Percentiles rank a stretch among this genome's conserved stretches.
Evolutionary conservation across 1,139 yeast genomes (phyloP).

Genomic region (Eremothecium cymbalariae): DNA sequence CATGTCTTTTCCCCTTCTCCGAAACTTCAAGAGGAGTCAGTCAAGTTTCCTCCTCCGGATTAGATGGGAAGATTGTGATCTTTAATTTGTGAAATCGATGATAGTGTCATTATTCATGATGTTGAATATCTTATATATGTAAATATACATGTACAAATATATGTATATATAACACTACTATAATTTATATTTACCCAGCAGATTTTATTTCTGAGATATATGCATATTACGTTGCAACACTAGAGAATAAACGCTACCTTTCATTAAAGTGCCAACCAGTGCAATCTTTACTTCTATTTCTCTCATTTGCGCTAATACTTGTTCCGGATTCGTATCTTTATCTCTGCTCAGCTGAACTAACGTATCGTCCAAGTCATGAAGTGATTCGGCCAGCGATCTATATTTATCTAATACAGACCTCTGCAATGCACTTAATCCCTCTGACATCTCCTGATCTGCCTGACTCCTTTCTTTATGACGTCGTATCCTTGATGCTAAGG

Average conservation of each 20-base stretch:
- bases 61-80: constrained; percentile 88
- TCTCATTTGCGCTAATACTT: constrained; percentile 35
- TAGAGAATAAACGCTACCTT: constrained; percentile 59
- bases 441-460: too few relatives aligned
- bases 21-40: constrained; percentile 38
- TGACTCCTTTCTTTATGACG: too few relatives aligned
- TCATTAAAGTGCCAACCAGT: constrained; percentile 55
- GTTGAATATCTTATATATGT: neutral
- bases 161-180: constrained; percentile 1
- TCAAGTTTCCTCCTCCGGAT: constrained; percentile 64
- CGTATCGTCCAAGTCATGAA: constrained; percentile 26
- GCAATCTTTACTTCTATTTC: constrained; percentile 57
- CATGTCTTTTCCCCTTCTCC: constrained; percentile 45
- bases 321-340: constrained; percentile 24
- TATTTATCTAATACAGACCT: constrained; percentile 26
- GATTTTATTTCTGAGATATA: constrained; percentile 5
- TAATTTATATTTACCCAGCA: neutral
- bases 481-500: too few relatives aligned
- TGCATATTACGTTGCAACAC: constrained; percentile 35
- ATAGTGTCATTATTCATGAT: too few relatives aligned
- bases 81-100: constrained; percentile 24
- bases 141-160: neutral
- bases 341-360: constrained; percentile 21
- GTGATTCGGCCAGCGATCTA: constrained; percentile 19
- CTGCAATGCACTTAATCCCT: constrained; percentile 25